Conservation (phyloP, 805 yeast genomes). For the Metschnikowia shivogae region DNA sequence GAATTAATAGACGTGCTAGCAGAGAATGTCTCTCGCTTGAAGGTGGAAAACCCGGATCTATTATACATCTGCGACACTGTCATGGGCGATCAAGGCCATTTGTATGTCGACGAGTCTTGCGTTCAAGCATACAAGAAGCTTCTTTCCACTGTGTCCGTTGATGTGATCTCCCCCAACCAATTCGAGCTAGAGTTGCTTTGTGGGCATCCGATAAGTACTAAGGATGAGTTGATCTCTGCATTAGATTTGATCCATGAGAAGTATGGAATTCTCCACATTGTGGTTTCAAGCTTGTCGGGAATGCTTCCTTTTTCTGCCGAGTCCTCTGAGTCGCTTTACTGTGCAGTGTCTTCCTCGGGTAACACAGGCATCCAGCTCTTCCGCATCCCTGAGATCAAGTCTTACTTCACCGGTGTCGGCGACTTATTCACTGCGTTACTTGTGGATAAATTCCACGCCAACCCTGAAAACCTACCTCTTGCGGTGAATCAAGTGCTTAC, state of each 20-base stretch:
- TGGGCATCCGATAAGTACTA: slow-evolving; percentile 10
- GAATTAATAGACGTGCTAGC: slow-evolving; percentile 12
- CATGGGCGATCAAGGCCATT: slow-evolving; percentile 21
- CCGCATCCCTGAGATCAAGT: slow-evolving; percentile 58
- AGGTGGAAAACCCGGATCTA: slow-evolving; percentile 15
- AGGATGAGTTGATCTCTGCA: slow-evolving; percentile 11
- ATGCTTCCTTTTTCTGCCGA: slow-evolving; percentile 9
- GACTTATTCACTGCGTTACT: slow-evolving; percentile 82
- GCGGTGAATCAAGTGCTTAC: slow-evolving; percentile 54
- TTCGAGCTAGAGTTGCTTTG: slow-evolving; percentile 18
- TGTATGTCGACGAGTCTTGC: slow-evolving; percentile 16
- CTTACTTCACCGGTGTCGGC: slow-evolving; percentile 94
- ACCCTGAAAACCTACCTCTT: slow-evolving; percentile 18
- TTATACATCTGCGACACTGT: slow-evolving; percentile 18
- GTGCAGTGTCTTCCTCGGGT: slow-evolving; percentile 22
- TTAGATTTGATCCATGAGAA: slow-evolving; percentile 9
- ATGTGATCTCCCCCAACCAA: slow-evolving; percentile 19
- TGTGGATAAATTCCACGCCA: slow-evolving; percentile 52
- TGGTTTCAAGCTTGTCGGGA: slow-evolving; percentile 15
- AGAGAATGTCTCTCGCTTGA: slow-evolving; percentile 8
- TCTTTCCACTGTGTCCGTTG: slow-evolving; percentile 9
- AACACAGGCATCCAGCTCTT: slow-evolving; percentile 22
- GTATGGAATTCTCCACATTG: slow-evolving; percentile 13
- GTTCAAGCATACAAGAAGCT: slow-evolving; percentile 14
- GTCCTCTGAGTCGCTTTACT: slow-evolving; percentile 20